Conservation (phyloP, 441 rosid genomes). For the Adansonia gregorii region DNA sequence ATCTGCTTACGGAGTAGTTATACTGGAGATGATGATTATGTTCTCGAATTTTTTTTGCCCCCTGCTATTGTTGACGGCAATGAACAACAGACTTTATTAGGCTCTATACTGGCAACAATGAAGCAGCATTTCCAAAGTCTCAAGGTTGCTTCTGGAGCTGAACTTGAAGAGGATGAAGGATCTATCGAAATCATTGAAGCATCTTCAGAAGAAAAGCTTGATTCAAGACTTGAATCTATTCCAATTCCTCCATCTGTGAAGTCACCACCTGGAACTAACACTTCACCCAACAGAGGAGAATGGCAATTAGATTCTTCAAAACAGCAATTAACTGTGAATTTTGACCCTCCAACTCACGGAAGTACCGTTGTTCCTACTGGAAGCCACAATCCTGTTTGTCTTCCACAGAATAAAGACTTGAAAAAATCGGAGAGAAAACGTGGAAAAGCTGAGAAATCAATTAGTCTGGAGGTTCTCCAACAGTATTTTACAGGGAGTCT, state of each 20-base stretch:
- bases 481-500: slow-evolving; percentile 89
- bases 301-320: slow-evolving; percentile 40
- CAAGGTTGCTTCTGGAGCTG: slow-evolving; percentile 71
- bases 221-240: slow-evolving; percentile 51
- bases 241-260: slow-evolving; percentile 38
- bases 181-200: slow-evolving; percentile 69
- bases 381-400: slow-evolving; percentile 31
- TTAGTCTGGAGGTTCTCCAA: slow-evolving; percentile 88
- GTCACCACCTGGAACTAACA: slow-evolving; percentile 36
- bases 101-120: slow-evolving; percentile 74
- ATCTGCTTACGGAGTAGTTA: slow-evolving; percentile 72
- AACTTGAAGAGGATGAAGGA: slow-evolving; percentile 53
- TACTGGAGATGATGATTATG: slow-evolving; percentile 82
- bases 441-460: slow-evolving; percentile 87
- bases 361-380: slow-evolving; percentile 36
- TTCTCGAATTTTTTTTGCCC: slow-evolving; percentile 87
- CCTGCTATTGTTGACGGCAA: slow-evolving; percentile 42
- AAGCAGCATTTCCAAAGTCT: slow-evolving; percentile 78
- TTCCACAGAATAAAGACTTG: slow-evolving; percentile 41
- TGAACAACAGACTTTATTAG: slow-evolving; percentile 65
- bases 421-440: slow-evolving; percentile 69
- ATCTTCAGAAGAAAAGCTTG: slow-evolving; percentile 48
- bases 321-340: slow-evolving; percentile 38
- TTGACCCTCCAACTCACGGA: slow-evolving; percentile 41
- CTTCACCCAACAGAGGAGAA: slow-evolving; percentile 37